Conservation (phyloP, 2,329 filamentous ascomycete species). For the Chrysoporthe deuterocubensis region DNA sequence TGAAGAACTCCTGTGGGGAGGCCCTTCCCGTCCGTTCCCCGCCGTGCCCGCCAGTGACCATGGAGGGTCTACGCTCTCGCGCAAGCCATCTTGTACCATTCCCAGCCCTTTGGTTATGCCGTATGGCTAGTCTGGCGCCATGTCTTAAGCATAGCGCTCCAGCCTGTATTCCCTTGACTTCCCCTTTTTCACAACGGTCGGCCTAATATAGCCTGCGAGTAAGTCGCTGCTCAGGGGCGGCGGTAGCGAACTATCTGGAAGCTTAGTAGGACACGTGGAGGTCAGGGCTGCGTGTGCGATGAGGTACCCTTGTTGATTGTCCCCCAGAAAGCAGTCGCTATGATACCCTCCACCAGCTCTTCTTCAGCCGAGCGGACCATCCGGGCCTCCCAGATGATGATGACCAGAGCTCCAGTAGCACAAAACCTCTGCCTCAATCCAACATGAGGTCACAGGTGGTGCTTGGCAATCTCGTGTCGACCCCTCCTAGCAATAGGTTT, state of each 20-base stretch:
- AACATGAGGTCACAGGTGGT: not conserved
- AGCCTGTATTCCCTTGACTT: constrained; percentile 12
- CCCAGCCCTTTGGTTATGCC: constrained; percentile 11
- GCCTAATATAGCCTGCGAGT: not conserved
- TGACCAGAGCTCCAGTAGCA: not conserved
- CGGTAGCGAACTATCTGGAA: not conserved
- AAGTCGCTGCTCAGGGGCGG: not conserved
- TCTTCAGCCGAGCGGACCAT: not conserved
- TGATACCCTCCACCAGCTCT: not conserved
- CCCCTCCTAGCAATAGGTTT: constrained; percentile 4
- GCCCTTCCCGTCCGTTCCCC: constrained; percentile 15
- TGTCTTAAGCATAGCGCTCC: constrained; percentile 20
- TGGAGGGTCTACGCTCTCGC: not conserved
- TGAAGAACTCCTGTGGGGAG: constrained; percentile 2
- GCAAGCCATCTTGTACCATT: constrained; percentile 3
- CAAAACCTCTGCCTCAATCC: not conserved
- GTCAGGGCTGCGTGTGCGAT: not conserved
- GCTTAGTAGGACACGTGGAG: not conserved
- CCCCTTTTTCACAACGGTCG: constrained; percentile 11
- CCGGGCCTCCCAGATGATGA: not conserved
- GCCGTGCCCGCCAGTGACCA: constrained; percentile 20
- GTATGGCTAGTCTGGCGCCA: constrained; percentile 15
- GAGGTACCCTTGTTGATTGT: not conserved
- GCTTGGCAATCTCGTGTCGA: constrained; percentile 4
- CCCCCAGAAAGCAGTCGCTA: not conserved